phyloP scores from a whole-genome alignment of 2,329 filamentous ascomycete genomes.

The Stagonosporopsis rhizophila region DNA sequence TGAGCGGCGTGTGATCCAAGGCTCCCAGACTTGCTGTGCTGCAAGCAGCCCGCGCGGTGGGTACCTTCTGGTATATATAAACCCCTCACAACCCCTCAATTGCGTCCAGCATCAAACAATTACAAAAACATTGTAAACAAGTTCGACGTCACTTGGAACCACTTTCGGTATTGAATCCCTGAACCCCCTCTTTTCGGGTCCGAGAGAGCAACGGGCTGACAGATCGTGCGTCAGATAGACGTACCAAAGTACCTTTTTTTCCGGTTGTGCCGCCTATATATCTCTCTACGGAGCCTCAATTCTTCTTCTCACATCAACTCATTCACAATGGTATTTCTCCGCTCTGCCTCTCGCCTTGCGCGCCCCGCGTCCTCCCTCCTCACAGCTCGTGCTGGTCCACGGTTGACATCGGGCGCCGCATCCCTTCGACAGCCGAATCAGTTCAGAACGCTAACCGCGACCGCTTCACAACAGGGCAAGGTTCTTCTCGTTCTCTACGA shows the following conservation, averaged over 20 bases:
- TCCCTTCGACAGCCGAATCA: constrained; percentile 57
- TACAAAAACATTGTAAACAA: constrained; percentile 12
- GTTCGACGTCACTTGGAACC: constrained; percentile 33
- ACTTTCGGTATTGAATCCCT: constrained; percentile 38
- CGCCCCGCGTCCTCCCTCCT: constrained; percentile 63
- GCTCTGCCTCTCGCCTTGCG: constrained; percentile 65
- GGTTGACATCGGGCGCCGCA: constrained; percentile 51
- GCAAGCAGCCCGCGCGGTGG: constrained; percentile 23
- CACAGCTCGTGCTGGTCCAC: constrained; percentile 52
- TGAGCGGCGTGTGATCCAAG: constrained; percentile 32
- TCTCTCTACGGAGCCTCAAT: constrained; percentile 27
- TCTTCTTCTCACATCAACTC: constrained; percentile 28
- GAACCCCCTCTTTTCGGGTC: constrained; percentile 24
- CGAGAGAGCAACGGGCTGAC: constrained; percentile 28
- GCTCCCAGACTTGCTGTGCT: constrained; percentile 24
- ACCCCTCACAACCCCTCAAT: constrained; percentile 34
- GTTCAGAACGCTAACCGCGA: constrained; percentile 68
- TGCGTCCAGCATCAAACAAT: constrained; percentile 23
- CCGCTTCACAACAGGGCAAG: constrained; percentile 83
- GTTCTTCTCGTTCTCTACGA: constrained; percentile 95
- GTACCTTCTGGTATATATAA: constrained; percentile 40
- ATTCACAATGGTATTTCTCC: constrained; percentile 66
- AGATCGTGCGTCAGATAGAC: constrained; percentile 37
- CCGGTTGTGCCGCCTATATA: constrained; percentile 34
- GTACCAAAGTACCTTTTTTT: constrained; percentile 27